These are phyloP conservation scores for Immersiporthe knoxdaviesiana DNA, from an alignment of 2,329 filamentous ascomycete species.

Conservation along the genomic window DNA sequence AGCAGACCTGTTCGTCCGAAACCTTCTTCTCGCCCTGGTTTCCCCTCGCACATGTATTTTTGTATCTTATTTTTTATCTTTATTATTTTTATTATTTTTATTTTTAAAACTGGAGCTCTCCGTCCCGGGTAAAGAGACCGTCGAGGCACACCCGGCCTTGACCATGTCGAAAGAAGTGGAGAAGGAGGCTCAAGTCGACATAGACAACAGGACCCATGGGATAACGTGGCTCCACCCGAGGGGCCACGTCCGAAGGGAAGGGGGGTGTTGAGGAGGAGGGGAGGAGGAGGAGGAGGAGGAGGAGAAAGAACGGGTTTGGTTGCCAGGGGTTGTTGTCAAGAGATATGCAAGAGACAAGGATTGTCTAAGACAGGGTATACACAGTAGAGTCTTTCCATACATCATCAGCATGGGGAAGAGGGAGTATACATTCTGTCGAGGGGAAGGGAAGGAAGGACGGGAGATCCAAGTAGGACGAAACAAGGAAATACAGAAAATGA, in stretches of 20 bases:
- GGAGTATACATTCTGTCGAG: neutral
- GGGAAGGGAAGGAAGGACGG: neutral
- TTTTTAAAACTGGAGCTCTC: neutral
- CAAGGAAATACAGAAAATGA: no score
- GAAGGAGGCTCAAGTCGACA: conserved; percentile 26
- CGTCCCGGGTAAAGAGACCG: neutral
- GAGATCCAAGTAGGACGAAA: no score
- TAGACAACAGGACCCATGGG: conserved; percentile 37
- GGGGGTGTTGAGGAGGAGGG: no score
- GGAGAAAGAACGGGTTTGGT: neutral
- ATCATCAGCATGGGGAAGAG: neutral
- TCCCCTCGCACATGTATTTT: no score
- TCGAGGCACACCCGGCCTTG: neutral
- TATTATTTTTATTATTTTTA: no score
- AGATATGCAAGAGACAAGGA: conserved; percentile 9
- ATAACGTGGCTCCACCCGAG: conserved; percentile 43
- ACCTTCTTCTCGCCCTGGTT: neutral
- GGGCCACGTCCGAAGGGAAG: conserved; percentile 22
- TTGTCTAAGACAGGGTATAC: neutral
- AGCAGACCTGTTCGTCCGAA: neutral
- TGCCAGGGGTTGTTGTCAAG: neutral
- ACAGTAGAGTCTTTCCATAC: neutral
- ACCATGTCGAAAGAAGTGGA: conserved; percentile 15
- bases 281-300: neutral
- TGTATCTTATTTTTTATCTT: neutral